Conservation (phyloP, 2,329 filamentous ascomycete species). For the Apiospora pterosperma region DNA sequence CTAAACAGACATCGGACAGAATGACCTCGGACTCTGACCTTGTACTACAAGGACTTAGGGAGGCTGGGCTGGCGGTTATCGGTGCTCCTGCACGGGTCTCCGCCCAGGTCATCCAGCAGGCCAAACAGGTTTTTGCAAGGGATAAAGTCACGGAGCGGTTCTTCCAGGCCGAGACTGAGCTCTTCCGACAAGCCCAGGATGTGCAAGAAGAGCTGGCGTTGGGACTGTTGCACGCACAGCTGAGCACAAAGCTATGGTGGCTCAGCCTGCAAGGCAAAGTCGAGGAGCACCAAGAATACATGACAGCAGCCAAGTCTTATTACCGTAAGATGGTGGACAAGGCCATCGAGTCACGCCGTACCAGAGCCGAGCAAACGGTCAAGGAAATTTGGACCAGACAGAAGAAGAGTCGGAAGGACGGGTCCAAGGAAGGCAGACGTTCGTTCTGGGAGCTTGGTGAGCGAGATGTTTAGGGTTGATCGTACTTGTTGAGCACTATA, state of each 20-base stretch:
- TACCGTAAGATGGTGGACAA: constrained; percentile 33
- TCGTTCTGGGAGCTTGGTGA: neutral
- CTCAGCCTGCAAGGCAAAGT: constrained; percentile 48
- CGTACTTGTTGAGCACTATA: neutral
- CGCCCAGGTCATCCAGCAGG: constrained; percentile 18
- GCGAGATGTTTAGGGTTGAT: constrained; percentile 1
- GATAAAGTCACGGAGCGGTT: constrained; percentile 20
- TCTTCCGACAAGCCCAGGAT: constrained; percentile 31
- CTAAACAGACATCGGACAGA: constrained; percentile 27
- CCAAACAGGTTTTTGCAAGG: constrained; percentile 20
- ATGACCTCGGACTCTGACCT: constrained; percentile 26
- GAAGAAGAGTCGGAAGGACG: neutral
- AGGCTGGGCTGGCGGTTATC: constrained; percentile 20
- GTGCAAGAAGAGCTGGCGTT: constrained; percentile 39
- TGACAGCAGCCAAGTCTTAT: constrained; percentile 42
- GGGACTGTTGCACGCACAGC: constrained; percentile 48
- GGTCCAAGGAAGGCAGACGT: neutral
- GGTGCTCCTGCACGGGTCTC: constrained; percentile 15
- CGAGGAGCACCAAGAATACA: constrained; percentile 44
- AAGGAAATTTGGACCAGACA: constrained; percentile 22
- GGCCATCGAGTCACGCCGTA: constrained; percentile 26
- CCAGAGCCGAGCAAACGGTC: constrained; percentile 23
- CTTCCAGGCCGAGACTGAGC: constrained; percentile 27
- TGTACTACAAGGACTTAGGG: constrained; percentile 23
- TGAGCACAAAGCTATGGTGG: constrained; percentile 56